These are phyloP conservation scores for Hibiscus syriacus DNA, from an alignment of 345 rosid genomes.

Conservation along the genomic window DNA sequence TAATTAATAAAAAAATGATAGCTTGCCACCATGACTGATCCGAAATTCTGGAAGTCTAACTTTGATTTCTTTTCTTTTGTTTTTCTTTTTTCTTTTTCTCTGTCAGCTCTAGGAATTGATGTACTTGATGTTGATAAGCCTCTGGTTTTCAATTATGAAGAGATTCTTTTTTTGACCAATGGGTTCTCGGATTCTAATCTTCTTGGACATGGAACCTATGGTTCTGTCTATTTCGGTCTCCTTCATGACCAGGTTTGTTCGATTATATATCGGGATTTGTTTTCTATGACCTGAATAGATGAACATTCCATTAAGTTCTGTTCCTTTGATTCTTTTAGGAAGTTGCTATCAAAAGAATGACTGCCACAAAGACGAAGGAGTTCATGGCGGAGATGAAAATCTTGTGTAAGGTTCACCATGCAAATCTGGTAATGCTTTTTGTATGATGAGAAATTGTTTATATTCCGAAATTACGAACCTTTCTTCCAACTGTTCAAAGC, in stretches of 20 bases:
- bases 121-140: conserved; percentile 81
- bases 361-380: conserved; percentile 87
- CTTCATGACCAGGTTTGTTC: conserved; percentile 70
- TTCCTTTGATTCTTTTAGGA: conserved; percentile 41
- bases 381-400: conserved; percentile 95
- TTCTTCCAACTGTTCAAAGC: conserved; percentile 9
- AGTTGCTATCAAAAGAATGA: conserved; percentile 88
- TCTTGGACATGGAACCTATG: conserved; percentile 91
- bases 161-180: conserved; percentile 56
- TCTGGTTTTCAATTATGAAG: conserved; percentile 70
- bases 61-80: conserved; percentile 3
- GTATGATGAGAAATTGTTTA: conserved; percentile 1
- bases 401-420: conserved; percentile 90
- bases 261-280: not conserved
- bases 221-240: conserved; percentile 77
- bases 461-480: not conserved
- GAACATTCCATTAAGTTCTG: not conserved
- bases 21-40: not conserved
- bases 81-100: not conserved
- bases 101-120: conserved; percentile 58
- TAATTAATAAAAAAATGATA: not conserved
- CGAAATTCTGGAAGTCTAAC: conserved; percentile 7
- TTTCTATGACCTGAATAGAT: not conserved
- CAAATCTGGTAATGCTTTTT: conserved; percentile 68
- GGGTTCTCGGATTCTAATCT: conserved; percentile 78